Conservation (phyloP, 2,329 filamentous ascomycete species). For the Fusarium sp. region DNA sequence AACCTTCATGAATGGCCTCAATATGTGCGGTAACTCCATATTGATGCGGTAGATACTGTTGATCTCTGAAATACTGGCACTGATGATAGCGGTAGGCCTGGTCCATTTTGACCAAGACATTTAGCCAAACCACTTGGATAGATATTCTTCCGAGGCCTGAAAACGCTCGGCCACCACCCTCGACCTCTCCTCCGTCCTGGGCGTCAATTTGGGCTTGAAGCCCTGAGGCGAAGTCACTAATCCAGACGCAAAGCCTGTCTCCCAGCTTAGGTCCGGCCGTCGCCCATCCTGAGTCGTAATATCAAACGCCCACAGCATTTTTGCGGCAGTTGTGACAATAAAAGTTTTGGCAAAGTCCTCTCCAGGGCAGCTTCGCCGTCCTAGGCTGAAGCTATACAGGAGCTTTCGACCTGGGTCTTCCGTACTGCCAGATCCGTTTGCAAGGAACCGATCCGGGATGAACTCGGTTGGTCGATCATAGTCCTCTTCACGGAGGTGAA, state of each 20-base stretch:
- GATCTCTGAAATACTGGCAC: no score
- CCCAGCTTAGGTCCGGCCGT: neutral
- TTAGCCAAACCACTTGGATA: neutral
- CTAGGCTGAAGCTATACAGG: neutral
- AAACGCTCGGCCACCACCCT: neutral
- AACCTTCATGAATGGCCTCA: no score
- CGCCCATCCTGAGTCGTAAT: neutral
- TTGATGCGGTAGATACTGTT: no score
- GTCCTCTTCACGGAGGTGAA: neutral
- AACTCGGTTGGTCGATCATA: neutral
- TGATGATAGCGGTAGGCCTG: no score
- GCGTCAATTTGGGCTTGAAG: neutral
- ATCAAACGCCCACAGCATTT: slow-evolving; percentile 1
- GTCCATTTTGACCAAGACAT: no score
- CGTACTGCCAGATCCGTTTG: neutral
- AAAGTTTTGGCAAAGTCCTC: neutral
- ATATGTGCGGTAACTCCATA: no score
- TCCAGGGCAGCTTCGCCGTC: neutral
- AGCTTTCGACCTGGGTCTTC: neutral
- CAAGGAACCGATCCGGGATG: neutral
- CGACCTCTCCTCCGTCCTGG: neutral
- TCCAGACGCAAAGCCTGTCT: neutral
- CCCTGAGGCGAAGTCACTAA: neutral
- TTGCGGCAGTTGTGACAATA: neutral
- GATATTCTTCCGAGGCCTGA: neutral